Evolutionary conservation across 2,329 filamentous ascomycete genomes (phyloP), one percentile per base, ranked within the genome.

Genomic region (Xylaria sp.): DNA sequence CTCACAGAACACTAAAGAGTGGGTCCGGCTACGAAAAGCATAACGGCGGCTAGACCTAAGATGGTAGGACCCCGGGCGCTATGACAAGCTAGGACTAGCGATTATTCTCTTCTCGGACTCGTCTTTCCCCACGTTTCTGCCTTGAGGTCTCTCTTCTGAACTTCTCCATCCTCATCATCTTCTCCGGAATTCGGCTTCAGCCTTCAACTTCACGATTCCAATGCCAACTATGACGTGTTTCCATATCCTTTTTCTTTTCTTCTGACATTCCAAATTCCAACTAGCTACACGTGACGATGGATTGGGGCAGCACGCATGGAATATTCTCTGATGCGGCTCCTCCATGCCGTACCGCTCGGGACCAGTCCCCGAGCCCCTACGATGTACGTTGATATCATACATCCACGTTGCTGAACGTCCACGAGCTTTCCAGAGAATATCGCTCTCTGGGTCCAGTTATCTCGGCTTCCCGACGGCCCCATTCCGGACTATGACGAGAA

Each of bases 391-490:
- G 23, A 30, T 30, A 30, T 30, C 23, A 30, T 30, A 35, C 57
- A 54, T 58, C 62, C 18, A 70, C 54, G 8, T 49, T 65, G 39
- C 75, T 71, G 63, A 79, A 79, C 2, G 74, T 75, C 77, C 77
- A 79, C 8, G 76, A 78, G 58, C 75, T 77, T 64, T 75, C 71
- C 77, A 76, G 79, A 2, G 66, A 72, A 65, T 79, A 78, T 16
- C 60, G 68, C 66, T 77, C 68, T 0, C 74, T 75, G 1, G 76
- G 76, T 3, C 74, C 73, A 39, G 70, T 75, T 55, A 79, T 75
- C 68, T 80, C 74, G 42, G 70, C 67, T 3, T 72, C 69, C 37
- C 70, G 63, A n/a, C 74, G 74, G 51, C 72, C 71, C 77, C 77
- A 80, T 67, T 79, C 76, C 13, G 77, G 78, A 55, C 76, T 79